These are phyloP conservation scores for Beauveria varroae DNA, from an alignment of 2,329 filamentous ascomycete species.

Conservation along the genomic window DNA sequence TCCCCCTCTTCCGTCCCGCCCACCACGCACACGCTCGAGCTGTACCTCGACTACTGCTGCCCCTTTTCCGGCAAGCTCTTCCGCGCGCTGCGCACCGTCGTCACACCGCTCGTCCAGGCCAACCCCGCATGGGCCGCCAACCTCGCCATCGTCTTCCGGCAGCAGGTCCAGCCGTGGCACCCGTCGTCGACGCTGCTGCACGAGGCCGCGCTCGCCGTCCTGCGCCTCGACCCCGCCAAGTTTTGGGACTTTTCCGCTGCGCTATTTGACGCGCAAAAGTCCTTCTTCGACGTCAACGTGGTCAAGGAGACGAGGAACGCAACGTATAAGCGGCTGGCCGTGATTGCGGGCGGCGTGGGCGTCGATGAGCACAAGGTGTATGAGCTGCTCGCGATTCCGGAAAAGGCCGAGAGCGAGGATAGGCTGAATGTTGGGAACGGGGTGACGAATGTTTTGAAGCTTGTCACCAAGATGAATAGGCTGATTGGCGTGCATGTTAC, in stretches of 20 bases:
- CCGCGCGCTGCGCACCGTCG: constrained; percentile 60
- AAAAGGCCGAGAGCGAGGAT: constrained; percentile 60
- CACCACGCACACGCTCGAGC: constrained; percentile 51
- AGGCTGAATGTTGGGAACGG: constrained; percentile 70
- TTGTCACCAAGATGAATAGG: constrained; percentile 71
- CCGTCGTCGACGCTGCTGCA: constrained; percentile 74
- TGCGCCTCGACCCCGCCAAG: constrained; percentile 57
- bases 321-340: constrained; percentile 73
- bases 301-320: constrained; percentile 78
- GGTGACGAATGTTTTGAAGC: constrained; percentile 79
- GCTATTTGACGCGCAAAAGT: constrained; percentile 58
- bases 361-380: constrained; percentile 66
- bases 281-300: constrained; percentile 78
- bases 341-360: constrained; percentile 61
- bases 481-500: constrained; percentile 82
- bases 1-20: constrained; percentile 28
- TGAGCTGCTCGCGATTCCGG: constrained; percentile 58
- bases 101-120: constrained; percentile 56
- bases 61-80: constrained; percentile 65
- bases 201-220: constrained; percentile 78
- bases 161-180: constrained; percentile 93
- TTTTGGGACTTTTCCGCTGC: constrained; percentile 75
- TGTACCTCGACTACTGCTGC: constrained; percentile 86
- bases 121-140: constrained; percentile 49
- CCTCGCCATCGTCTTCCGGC: constrained; percentile 75